These are phyloP conservation scores for Stephania japonica DNA, from an alignment of 164 flowering plant genomes.

Conservation along the genomic window DNA sequence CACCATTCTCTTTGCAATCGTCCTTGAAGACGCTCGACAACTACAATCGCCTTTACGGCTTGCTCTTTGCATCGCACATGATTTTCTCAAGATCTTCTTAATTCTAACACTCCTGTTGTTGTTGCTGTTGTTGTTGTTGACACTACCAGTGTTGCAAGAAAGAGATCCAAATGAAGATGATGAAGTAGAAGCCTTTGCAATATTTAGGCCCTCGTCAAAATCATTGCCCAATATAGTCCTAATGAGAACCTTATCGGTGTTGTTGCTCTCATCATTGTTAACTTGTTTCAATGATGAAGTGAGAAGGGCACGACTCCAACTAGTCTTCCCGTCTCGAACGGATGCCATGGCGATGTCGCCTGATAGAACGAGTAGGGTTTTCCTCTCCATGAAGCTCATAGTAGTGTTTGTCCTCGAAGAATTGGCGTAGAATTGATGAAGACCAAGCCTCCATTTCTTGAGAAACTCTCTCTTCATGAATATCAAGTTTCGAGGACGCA, in stretches of 20 bases:
- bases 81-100: constrained; percentile 45
- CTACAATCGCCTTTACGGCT: constrained; percentile 11
- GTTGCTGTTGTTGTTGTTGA: no score
- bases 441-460: constrained; percentile 20
- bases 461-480: constrained; percentile 17
- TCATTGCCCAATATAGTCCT: constrained; percentile 27
- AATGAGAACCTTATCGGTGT: constrained; percentile 16
- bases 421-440: constrained; percentile 12
- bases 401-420: constrained; percentile 3
- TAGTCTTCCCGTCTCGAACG: constrained; percentile 34
- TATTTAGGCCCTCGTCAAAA: constrained; percentile 1
- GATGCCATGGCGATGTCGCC: constrained; percentile 83
- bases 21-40: constrained; percentile 15
- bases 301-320: constrained; percentile 75
- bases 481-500: constrained; percentile 10
- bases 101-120: constrained; percentile 18
- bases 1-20: constrained; percentile 46
- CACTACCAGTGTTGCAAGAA: constrained; percentile 9
- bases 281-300: constrained; percentile 26
- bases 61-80: constrained; percentile 11
- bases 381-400: constrained; percentile 48
- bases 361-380: constrained; percentile 54
- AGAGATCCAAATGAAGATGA: background rate
- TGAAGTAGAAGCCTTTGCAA: constrained; percentile 9
- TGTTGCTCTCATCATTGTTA: background rate